Percentiles rank a stretch among this genome's conserved stretches.
phyloP scores from a whole-genome alignment of 495 filamentous ascomycete species.

The Hyaloscypha variabilis region DNA sequence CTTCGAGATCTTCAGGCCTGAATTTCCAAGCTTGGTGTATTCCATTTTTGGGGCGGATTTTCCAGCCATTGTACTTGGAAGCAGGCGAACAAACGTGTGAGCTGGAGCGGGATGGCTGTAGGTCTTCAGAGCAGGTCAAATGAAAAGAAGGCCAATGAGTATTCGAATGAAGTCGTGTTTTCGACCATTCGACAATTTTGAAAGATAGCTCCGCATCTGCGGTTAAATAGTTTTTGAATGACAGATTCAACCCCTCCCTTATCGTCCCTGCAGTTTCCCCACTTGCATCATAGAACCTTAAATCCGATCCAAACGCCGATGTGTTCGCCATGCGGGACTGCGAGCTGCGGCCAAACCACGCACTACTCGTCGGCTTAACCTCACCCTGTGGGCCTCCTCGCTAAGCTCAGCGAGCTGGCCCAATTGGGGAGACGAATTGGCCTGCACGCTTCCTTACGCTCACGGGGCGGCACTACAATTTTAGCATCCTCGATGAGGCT shows the following conservation, averaged over 20 bases:
- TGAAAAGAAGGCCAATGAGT: neutral
- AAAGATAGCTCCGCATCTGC: neutral
- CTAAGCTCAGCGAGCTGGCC: too few species aligned
- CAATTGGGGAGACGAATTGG: too few species aligned
- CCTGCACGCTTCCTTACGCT: too few species aligned
- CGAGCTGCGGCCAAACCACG: too few species aligned
- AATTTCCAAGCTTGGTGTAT: conserved; percentile 60
- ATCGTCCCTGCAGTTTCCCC: neutral
- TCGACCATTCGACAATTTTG: neutral
- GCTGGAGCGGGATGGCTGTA: neutral
- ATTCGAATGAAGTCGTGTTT: neutral
- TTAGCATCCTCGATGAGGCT: too few species aligned
- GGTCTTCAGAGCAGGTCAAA: neutral
- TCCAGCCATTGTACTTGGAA: conserved; percentile 14
- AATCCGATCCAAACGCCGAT: neutral
- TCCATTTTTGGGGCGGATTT: conserved; percentile 42
- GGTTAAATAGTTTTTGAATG: neutral
- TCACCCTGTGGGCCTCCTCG: too few species aligned
- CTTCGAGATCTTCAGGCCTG: conserved; percentile 67
- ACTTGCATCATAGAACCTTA: neutral
- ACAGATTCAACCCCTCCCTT: neutral
- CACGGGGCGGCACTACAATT: too few species aligned
- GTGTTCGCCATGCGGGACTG: too few species aligned
- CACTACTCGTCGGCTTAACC: too few species aligned
- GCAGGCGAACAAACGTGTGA: neutral